Conservation (phyloP, 2,329 filamentous ascomycete genomes). For the Apiospora hydei region DNA sequence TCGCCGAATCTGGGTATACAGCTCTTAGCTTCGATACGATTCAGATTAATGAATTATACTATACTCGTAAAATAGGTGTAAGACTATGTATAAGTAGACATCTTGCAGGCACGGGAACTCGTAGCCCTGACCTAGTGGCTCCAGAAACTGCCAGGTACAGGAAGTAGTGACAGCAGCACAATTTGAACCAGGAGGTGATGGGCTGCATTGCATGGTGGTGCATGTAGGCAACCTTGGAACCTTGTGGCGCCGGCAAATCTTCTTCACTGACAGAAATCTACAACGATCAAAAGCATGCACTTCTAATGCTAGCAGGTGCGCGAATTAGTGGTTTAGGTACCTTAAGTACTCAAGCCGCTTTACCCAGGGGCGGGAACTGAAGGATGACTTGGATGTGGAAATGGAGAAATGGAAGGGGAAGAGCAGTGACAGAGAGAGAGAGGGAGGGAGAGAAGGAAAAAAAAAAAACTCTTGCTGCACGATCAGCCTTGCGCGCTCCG, state of each 20-base stretch:
- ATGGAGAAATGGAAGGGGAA: neutral
- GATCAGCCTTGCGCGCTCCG: conserved; percentile 17
- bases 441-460: neutral
- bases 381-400: too few relatives aligned
- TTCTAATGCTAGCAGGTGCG: neutral
- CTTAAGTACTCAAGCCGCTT: conserved; percentile 1
- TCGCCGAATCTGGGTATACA: neutral
- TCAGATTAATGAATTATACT: neutral
- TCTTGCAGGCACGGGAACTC: neutral
- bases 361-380: neutral
- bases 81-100: neutral
- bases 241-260: neutral
- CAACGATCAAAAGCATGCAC: neutral
- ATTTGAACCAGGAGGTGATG: neutral
- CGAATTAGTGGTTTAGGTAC: conserved; percentile 1
- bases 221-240: neutral
- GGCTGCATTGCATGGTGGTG: neutral
- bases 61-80: neutral
- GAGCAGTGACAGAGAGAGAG: neutral
- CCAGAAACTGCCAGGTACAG: neutral
- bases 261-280: neutral
- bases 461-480: conserved; percentile 2
- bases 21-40: neutral
- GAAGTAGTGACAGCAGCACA: neutral
- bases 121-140: neutral